Evolutionary conservation across 164 flowering plant genomes (phyloP), one percentile per base, ranked within the genome.

Genomic region (Macadamia integrifolia): DNA sequence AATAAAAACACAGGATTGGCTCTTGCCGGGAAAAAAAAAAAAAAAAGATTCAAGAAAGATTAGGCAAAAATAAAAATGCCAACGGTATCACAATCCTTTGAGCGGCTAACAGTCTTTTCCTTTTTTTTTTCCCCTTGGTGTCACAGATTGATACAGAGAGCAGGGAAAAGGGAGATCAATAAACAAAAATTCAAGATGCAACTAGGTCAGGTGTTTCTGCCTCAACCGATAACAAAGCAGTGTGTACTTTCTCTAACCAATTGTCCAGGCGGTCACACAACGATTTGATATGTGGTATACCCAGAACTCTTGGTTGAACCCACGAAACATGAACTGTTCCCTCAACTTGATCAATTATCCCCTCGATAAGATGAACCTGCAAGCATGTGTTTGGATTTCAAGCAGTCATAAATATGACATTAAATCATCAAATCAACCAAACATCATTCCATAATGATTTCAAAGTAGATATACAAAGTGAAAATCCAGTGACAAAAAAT

Each of bases 141-240:
- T 53, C 18, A 53, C 17, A 53, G 55, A 50, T 60, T 66, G 70
- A 65, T 64, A 71, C 72, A 71, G 42, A 57, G 64, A 56, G 43
- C n/a, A 64, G 29, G 66, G 17, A 53, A 53, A 53, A 71, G 60
- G n/a, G 68, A 66, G 67, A 61, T 18, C 52, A 62, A 69, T 17
- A 61, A 67, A 5, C 6, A 60, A 3, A 12, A 46, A 66, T 56
- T 87, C 74, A 89, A 9, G 89, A 71, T 57, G 86, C 90, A 53
- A 92, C 93, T 23, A 92, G 86, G 77, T 94, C 99, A 6, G 97
- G 97, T 61, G 95, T 90, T 78, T 94, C 99, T n/a, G 93, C 91
- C 78, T 93, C 97, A 14, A 90, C 86, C 0, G 92, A 90, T 68
- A 86, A 65, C 78, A 92, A 78, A 64, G 93, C 88, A 13, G 90